Evolutionary conservation across 768 basidiomycete species (phyloP), one percentile per base, ranked within the genome.

Genomic region (Podaxis sp.): DNA sequence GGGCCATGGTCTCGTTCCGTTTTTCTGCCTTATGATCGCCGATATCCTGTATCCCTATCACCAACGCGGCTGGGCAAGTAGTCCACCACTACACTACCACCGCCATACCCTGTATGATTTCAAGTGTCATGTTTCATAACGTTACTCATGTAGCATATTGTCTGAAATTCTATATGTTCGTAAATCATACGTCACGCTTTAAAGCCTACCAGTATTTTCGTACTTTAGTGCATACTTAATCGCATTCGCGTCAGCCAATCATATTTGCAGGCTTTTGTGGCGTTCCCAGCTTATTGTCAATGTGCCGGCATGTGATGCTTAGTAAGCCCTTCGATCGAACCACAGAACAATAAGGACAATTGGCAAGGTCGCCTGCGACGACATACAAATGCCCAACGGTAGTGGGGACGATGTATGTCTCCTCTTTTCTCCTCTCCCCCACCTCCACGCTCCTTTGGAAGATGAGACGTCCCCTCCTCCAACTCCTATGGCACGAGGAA

Each of bases 321-420:
- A 76, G 61, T 74, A 65, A 70, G 59, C 38, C 0, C 46, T 19
- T 52, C 54, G 9, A 36, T 53, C 22, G 63, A 46, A 33, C 51
- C 58, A 46, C 65, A 69, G 70, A 69, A 75, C 73, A 74, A 73
- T 74, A 71, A 68, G 70, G 70, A 70, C 71, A 70, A 73, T 68
- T 68, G 66, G 67, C 48, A 58, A 52, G 63, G 64, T 63, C 59
- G 61, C 46, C 53, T 46, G 28, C 57, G 56, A 63, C 65, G 67
- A 68, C 68, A 69, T 68, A 74, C 65, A 68, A 65, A 64, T 61
- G 59, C 12, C 28, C 3, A 48, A 53, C 42, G 63, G 33, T 11
- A 26, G 30, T 26, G 42, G 36, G 30, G 36, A 13, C 22, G 9
- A 54, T 28, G 24, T 53, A 52, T 30, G 28, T 59, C 0, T 64